Conservation (phyloP, 352 stramenopile species). For the Phytophthora melonis region DNA sequence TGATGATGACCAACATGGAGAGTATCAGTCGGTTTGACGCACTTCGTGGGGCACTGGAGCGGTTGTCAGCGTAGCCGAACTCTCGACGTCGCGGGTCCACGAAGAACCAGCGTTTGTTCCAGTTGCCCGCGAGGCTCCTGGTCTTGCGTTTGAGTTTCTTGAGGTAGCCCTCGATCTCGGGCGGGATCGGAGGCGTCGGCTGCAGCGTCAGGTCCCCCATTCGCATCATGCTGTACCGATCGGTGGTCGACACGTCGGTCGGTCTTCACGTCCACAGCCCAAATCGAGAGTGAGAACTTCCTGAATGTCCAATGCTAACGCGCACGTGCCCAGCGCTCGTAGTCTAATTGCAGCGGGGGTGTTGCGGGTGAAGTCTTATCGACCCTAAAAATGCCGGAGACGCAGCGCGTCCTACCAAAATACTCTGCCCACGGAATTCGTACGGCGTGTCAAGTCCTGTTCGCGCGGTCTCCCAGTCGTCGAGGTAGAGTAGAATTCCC, state of each 20-base stretch:
- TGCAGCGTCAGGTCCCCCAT: conserved; percentile 32
- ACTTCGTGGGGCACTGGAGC: conserved; percentile 60
- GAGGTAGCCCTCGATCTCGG: conserved; percentile 87
- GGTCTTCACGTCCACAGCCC: neutral
- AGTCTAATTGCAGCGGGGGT: conserved; percentile 29
- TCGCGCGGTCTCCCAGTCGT: neutral
- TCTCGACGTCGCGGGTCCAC: conserved; percentile 78
- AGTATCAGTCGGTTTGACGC: neutral
- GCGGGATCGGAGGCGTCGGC: conserved; percentile 60
- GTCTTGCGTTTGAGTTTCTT: conserved; percentile 92
- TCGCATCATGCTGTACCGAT: conserved; percentile 27
- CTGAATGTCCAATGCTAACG: neutral
- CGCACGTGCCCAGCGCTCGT: conserved; percentile 7
- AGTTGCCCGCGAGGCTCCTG: conserved; percentile 74
- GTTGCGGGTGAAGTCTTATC: conserved; percentile 31
- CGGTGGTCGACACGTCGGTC: neutral
- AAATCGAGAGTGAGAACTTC: conserved; percentile 38
- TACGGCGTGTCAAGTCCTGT: conserved; percentile 5
- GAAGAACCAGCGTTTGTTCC: conserved; percentile 91
- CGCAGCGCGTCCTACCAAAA: conserved; percentile 12
- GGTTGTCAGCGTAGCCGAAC: conserved; percentile 77
- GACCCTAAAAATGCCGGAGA: conserved; percentile 28
- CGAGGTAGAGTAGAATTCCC: too few species aligned
- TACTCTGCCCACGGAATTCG: conserved; percentile 4
- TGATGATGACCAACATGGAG: neutral